phyloP scores from a whole-genome alignment of 768 basidiomycete genomes.

The Phylloporus arenicola region DNA sequence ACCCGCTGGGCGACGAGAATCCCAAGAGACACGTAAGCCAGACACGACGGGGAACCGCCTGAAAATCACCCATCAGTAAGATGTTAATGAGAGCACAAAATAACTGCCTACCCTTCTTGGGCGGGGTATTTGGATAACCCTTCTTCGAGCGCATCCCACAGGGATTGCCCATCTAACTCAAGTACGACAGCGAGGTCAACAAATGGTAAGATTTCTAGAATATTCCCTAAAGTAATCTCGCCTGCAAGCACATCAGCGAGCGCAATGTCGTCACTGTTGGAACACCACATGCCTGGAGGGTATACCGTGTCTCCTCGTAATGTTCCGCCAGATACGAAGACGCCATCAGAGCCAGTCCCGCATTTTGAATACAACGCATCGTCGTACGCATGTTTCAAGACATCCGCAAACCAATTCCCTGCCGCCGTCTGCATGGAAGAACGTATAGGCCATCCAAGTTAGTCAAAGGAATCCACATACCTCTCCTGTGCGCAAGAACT shows the following conservation, averaged over 20 bases:
- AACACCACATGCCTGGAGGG: slow-evolving; percentile 55
- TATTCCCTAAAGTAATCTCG: slow-evolving; percentile 74
- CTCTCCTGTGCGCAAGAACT: slow-evolving; percentile 69
- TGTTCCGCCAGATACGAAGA: slow-evolving; percentile 78
- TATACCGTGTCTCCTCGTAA: slow-evolving; percentile 82
- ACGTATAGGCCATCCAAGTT: not conserved
- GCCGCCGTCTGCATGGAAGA: slow-evolving; percentile 48
- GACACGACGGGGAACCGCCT: slow-evolving; percentile 89
- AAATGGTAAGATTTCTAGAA: slow-evolving; percentile 85
- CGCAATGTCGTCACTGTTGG: not conserved
- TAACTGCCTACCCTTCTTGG: slow-evolving; percentile 74
- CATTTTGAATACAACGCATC: slow-evolving; percentile 56
- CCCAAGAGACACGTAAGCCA: slow-evolving; percentile 82
- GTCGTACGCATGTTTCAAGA: slow-evolving; percentile 78
- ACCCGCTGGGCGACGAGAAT: slow-evolving; percentile 67
- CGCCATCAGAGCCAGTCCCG: slow-evolving; percentile 67
- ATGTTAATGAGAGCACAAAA: not conserved
- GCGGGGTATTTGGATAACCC: slow-evolving; percentile 77
- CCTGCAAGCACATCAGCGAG: slow-evolving; percentile 37
- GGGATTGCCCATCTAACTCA: slow-evolving; percentile 68
- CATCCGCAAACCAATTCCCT: slow-evolving; percentile 83
- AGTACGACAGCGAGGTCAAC: slow-evolving; percentile 80
- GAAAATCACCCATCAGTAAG: not conserved
- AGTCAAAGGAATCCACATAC: slow-evolving; percentile 30
- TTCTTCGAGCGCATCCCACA: slow-evolving; percentile 78